Evolutionary conservation across 306 rosid genomes (phyloP).

Genomic region (Elaeagnus macrophylla): DNA sequence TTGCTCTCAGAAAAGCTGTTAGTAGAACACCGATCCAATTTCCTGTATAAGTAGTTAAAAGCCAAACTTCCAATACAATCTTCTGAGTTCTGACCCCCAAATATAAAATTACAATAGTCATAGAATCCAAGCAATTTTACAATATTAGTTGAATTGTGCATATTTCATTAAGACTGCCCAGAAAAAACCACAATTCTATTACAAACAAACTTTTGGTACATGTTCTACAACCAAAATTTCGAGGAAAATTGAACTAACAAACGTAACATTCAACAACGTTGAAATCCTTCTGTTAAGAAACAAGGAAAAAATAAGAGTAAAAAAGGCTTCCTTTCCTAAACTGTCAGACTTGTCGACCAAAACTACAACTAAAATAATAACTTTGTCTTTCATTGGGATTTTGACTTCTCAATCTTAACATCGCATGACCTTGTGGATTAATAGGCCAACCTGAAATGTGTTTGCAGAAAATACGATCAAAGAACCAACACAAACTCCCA

Average conservation of each 20-base stretch:
- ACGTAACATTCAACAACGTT: not conserved
- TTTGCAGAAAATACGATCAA: slow-evolving; percentile 57
- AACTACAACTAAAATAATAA: slow-evolving; percentile 10
- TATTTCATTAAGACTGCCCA: no score
- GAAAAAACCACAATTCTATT: not conserved
- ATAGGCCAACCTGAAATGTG: slow-evolving; percentile 48
- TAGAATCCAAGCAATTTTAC: no score
- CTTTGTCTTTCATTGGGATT: slow-evolving; percentile 40
- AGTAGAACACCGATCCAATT: no score
- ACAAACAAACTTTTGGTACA: slow-evolving; percentile 33
- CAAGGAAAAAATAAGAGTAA: not conserved
- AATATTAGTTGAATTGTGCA: no score
- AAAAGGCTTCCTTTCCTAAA: slow-evolving; percentile 14
- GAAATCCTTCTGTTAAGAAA: not conserved
- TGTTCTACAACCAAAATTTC: slow-evolving; percentile 28
- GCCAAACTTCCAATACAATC: no score
- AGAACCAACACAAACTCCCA: slow-evolving; percentile 58
- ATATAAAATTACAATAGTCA: no score
- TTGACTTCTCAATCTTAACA: slow-evolving; percentile 71
- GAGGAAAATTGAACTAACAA: no score
- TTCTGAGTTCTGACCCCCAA: no score
- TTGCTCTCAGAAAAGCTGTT: no score
- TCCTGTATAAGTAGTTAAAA: no score
- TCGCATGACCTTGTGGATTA: slow-evolving; percentile 83
- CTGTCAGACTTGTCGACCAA: slow-evolving; percentile 15